A percentile compares a stretch with the other conserved stretches of the same genome.
Evolutionary conservation across 2,329 filamentous ascomycete species (phyloP).

Genomic region (Epichloe scottii): DNA sequence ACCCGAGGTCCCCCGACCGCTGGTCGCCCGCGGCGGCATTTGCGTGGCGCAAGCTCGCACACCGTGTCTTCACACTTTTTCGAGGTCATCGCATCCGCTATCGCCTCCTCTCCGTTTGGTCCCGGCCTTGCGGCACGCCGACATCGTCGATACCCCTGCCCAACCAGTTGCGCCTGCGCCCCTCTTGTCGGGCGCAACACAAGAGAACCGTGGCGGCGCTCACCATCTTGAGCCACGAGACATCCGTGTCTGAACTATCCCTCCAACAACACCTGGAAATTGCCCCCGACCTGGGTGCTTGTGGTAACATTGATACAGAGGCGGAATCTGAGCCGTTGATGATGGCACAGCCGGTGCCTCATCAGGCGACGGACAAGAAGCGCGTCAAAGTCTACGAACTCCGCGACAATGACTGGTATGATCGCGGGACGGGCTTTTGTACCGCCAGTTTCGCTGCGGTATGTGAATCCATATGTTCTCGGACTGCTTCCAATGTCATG

Average conservation of each 20-base stretch:
- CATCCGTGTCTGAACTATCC: conserved; percentile 38
- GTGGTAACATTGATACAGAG: conserved; percentile 35
- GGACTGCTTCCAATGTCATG: neutral
- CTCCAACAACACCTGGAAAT: conserved; percentile 48
- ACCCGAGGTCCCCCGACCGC: neutral
- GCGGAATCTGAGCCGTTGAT: conserved; percentile 49
- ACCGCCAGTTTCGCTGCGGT: conserved; percentile 64
- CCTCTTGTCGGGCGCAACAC: conserved; percentile 14
- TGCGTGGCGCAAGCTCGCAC: conserved; percentile 20
- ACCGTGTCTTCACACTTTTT: conserved; percentile 10
- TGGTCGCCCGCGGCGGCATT: conserved; percentile 8
- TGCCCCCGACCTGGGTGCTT: conserved; percentile 38
- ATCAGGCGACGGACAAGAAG: conserved; percentile 53
- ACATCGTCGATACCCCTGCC: neutral
- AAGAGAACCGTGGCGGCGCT: conserved; percentile 42
- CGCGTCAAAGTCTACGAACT: conserved; percentile 99
- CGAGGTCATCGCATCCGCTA: neutral
- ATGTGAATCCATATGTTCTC: conserved; percentile 25
- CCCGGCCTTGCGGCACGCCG: neutral
- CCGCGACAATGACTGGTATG: conserved; percentile 98
- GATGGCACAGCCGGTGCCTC: conserved; percentile 61
- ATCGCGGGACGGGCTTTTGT: conserved; percentile 93
- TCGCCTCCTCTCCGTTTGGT: neutral
- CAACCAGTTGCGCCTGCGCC: conserved; percentile 6
- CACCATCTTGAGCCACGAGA: conserved; percentile 40